Base-by-base conservation (phyloP, 2,329 filamentous ascomycete genomes). In the Alternaria arbusti region DNA sequence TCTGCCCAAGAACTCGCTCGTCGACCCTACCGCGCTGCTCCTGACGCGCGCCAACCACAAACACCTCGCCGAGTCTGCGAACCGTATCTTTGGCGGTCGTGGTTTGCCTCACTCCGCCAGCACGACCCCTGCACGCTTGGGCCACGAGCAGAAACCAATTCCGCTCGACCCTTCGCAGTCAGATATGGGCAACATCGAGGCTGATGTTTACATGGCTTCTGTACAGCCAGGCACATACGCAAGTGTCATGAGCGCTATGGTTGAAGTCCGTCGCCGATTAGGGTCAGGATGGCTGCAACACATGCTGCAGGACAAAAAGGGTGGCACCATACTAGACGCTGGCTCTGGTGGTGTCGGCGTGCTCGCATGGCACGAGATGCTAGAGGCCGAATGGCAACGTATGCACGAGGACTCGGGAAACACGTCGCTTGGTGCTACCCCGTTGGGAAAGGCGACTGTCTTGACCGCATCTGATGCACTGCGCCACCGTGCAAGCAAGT, bases 321-420 rank as follows among this genome's bases (percentile, higher is more conserved):
- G 84, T n/a, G 86, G 87, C 17, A 86, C 88, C 28, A 85, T 96
- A 7, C 83, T 96, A 5, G 92, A 96, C 75, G 89, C 89, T 5
- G 92, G 92, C 8, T 88, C 88, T 22, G 92, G 88, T 17, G 93
- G 92, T 12, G 91, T 90, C 15, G 91, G 88, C 10, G 80, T 93
- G 32, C 80, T 91, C 5, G 93, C 92, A 6, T 95, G 92, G 88
- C 85, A 92, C 57, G 90, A 95, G 69, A 85, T 98, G 10, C 72
- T 96, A 13, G 85, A 89, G 65, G 91, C 94, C 0, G 94, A 98
- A 76, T 97, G 92, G 90, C 88, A 91, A 57, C 76, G 90, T 1
- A 86, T 94, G 81, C 86, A 82, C 49, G 79, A 84, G 47, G 63
- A 70, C 3, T 72, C 74, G 3, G 67, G 64, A 4, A 61, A 68